A percentile compares a stretch with the other conserved stretches of the same genome.
Evolutionary conservation across 1,284 basidiomycete species (phyloP).

Genomic region (Leccinum huronense): DNA sequence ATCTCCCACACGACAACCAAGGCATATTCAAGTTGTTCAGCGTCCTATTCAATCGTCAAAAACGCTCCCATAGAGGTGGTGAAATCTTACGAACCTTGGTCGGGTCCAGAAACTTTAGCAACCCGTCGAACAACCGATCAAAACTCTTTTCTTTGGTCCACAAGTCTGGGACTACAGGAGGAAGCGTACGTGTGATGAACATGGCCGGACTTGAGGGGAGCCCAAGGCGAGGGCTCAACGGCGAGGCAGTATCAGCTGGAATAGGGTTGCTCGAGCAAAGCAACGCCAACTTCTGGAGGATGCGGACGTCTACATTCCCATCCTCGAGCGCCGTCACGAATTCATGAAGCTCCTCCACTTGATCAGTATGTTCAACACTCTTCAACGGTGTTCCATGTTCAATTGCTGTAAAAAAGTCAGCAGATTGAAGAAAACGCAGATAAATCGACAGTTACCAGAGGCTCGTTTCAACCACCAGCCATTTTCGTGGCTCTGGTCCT

Average conservation of each 20-base stretch:
- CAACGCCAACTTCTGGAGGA: constrained; percentile 60
- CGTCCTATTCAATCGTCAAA: constrained; percentile 42
- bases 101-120: constrained; percentile 59
- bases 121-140: constrained; percentile 59
- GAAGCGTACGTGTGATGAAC: constrained; percentile 42
- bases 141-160: constrained; percentile 70
- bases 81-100: constrained; percentile 45
- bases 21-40: constrained; percentile 67
- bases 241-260: constrained; percentile 41
- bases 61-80: background rate
- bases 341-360: constrained; percentile 48
- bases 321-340: constrained; percentile 54
- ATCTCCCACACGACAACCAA: constrained; percentile 77
- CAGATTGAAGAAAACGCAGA: constrained; percentile 10
- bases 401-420: constrained; percentile 44
- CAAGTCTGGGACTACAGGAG: constrained; percentile 49
- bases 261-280: constrained; percentile 61
- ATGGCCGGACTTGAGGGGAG: constrained; percentile 52
- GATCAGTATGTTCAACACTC: constrained; percentile 39
- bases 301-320: constrained; percentile 47
- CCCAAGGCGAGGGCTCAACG: constrained; percentile 42
- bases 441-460: constrained; percentile 42
- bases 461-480: constrained; percentile 78
- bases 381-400: constrained; percentile 46
- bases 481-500: constrained; percentile 59